Conservation (phyloP, 352 stramenopile genomes). For the Phytopythium aichiense region DNA sequence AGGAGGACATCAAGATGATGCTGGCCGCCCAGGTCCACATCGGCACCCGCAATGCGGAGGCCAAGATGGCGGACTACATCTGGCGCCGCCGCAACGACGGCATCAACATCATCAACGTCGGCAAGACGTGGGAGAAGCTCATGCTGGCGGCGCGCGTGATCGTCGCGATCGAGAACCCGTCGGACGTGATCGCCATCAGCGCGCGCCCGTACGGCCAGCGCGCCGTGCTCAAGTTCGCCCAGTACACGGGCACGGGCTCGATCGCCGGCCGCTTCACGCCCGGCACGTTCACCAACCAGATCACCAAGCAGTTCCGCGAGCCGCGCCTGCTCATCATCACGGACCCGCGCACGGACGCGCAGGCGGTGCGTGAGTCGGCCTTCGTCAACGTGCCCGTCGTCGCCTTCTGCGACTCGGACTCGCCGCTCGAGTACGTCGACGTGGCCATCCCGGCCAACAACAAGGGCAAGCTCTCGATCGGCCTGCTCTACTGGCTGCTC, state of each 20-base stretch:
- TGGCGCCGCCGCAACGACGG: conserved; percentile 98
- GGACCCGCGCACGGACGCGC: conserved; percentile 97
- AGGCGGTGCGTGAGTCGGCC: conserved; percentile 96
- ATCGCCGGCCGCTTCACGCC: conserved; percentile 99
- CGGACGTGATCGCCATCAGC: conserved; percentile 99
- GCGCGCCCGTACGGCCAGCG: conserved; percentile 99
- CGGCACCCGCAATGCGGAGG: conserved; percentile 98
- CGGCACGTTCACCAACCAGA: conserved; percentile 99
- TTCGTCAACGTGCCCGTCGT: conserved; percentile 99
- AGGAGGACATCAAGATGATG: conserved; percentile 99
- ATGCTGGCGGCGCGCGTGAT: conserved; percentile 99
- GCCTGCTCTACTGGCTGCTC: conserved; percentile 99
- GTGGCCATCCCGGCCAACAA: conserved; percentile 99
- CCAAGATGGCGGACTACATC: conserved; percentile 99
- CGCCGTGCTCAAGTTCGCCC: conserved; percentile 99
- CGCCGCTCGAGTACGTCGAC: conserved; percentile 98
- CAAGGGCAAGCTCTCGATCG: conserved; percentile 99
- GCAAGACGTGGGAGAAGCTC: conserved; percentile 99
- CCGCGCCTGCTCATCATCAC: conserved; percentile 99
- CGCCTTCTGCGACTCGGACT: conserved; percentile 99
- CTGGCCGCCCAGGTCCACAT: conserved; percentile 99
- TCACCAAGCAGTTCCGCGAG: conserved; percentile 99
- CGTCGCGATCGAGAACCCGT: conserved; percentile 99
- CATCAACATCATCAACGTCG: conserved; percentile 99
- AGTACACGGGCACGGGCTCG: conserved; percentile 98